A percentile compares a stretch with the other conserved stretches of the same genome.
phyloP scores from a whole-genome alignment of 1,284 basidiomycete genomes.

The Tausonia pullulans region DNA sequence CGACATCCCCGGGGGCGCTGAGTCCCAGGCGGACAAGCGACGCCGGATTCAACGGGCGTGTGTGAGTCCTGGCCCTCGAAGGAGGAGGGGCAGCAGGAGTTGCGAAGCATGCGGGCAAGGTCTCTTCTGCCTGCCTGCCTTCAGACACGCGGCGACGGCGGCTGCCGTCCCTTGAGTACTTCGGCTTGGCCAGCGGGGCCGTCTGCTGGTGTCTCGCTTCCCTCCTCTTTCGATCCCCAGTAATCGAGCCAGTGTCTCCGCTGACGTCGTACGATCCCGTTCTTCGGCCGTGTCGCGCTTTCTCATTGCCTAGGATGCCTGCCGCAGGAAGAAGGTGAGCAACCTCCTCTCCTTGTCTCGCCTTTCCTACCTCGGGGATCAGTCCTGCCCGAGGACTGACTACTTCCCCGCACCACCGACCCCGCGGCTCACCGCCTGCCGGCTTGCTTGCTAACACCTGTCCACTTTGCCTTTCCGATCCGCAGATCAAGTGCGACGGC shows the following conservation, averaged over 20 bases:
- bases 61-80: conserved; percentile 21
- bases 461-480: not conserved
- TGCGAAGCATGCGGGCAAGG: too few species aligned
- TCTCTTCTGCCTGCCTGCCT: conserved; percentile 23
- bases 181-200: too few species aligned
- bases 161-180: not conserved
- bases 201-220: too few species aligned
- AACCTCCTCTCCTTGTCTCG: not conserved
- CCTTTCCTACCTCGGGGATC: not conserved
- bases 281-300: too few species aligned
- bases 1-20: conserved; percentile 1
- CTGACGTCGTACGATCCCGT: too few species aligned
- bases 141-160: not conserved
- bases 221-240: too few species aligned
- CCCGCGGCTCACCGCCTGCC: not conserved
- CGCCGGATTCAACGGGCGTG: conserved; percentile 30
- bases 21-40: conserved; percentile 16
- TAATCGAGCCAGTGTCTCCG: too few species aligned
- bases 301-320: not conserved
- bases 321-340: conserved; percentile 25
- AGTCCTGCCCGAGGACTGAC: not conserved
- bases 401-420: not conserved
- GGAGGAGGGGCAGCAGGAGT: too few species aligned
- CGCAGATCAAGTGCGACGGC: conserved; percentile 13
- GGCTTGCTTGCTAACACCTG: conserved; percentile 18